Evolutionary conservation across 768 basidiomycete species (phyloP).

Genomic region (Pholiota molesta): DNA sequence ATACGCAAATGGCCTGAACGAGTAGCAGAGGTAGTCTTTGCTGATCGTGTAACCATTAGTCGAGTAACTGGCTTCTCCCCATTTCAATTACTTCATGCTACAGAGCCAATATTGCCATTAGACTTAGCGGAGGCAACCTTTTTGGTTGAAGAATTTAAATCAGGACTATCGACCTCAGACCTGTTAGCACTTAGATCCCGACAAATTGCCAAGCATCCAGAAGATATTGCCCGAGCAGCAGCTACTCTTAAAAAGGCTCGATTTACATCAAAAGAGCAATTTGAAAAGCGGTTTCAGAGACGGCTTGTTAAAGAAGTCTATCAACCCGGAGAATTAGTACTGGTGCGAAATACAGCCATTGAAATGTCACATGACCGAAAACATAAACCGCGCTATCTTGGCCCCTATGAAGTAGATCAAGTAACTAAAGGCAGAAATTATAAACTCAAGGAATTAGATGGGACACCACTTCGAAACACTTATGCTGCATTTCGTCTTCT

Average conservation of each 20-base stretch:
- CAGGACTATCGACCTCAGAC: neutral
- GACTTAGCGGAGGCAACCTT: too few species aligned
- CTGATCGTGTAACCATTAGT: conserved; percentile 31
- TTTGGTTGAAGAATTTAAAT: too few species aligned
- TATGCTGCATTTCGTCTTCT: neutral
- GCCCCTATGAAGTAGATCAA: conserved; percentile 32
- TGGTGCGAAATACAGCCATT: conserved; percentile 33
- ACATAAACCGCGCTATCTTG: conserved; percentile 30
- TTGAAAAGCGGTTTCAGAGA: conserved; percentile 21
- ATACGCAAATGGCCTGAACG: conserved; percentile 31
- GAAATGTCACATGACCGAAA: conserved; percentile 32
- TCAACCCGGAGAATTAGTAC: conserved; percentile 33
- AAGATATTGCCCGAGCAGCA: conserved; percentile 16
- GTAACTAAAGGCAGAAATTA: conserved; percentile 26
- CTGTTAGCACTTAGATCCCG: conserved; percentile 20
- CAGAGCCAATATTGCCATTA: conserved; percentile 19
- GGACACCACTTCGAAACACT: conserved; percentile 11
- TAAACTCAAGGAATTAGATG: conserved; percentile 24
- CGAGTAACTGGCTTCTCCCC: conserved; percentile 34
- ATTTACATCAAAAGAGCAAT: conserved; percentile 14
- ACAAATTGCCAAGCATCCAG: neutral
- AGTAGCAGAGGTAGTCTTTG: conserved; percentile 28
- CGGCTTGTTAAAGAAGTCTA: conserved; percentile 31
- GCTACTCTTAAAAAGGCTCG: conserved; percentile 15
- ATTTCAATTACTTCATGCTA: conserved; percentile 22